Base-by-base conservation (phyloP, 2,329 filamentous ascomycete genomes). In the Paecilomyces dactylethromorphus region DNA sequence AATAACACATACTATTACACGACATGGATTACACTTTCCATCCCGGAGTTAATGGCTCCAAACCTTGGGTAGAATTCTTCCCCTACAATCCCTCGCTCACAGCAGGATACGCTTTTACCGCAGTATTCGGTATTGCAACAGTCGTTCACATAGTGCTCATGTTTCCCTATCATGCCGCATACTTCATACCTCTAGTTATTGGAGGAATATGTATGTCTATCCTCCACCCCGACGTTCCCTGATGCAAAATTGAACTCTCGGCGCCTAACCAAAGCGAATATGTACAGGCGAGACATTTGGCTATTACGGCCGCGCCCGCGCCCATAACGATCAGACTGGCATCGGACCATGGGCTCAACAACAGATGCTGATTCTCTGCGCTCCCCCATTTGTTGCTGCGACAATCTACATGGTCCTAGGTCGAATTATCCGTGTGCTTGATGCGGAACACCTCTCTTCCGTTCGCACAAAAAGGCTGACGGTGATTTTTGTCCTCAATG, bases 371-470 rank as follows among this genome's bases (percentile, higher is more conserved):
- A 70, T 76, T 51, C 69, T 79, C 3, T 65, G 78, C 11, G 72
- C 74, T 0, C 76, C 78, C 0, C 70, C 75, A 0, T 66, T 80
- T 3, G 72, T 77, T 53, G 74, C 78, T 8, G 78, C 74, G 0
- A 65, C 63, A 11, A 64, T 62, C 54, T 66, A 78, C 64, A 78
- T 76, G 74, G 59, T 71, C 15, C 73, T 79, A 1, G 74, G 72
- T 0, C 74, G 76, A 0, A 66, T 79, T 10, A 74, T 79, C 21
- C 59, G 62, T 3, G 58, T 72, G 12, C 66, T 73, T 3, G 56
- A 71, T 39, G 76, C 72, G 2, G 73, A 79, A 52, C 52, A 68
- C 4, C 65, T 70, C 29, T 70, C 74, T 4, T 56, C 70, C 6
- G 75, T 79, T 49, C 66, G 66, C 0, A 58, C 64, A 0, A 69